phyloP scores from a whole-genome alignment of 208 protist species.

The Acanthamoeba triangularis region DNA sequence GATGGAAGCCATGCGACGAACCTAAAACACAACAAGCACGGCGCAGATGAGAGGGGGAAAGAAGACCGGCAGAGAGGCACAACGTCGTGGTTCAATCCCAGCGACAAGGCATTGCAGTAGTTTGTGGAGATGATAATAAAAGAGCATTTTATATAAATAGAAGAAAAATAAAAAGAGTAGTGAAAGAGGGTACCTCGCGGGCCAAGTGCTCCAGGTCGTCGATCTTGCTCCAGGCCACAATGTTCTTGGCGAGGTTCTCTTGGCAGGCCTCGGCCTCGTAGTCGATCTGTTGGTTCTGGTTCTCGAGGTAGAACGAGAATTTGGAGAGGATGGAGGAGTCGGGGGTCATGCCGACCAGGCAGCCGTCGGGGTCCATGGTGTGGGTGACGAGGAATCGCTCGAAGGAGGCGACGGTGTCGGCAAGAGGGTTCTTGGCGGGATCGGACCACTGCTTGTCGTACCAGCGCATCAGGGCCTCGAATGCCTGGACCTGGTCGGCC shows the following conservation, averaged over 20 bases:
- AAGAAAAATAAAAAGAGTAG: background rate
- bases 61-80: background rate
- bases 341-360: conserved; percentile 39
- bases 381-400: conserved; percentile 42
- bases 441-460: conserved; percentile 64
- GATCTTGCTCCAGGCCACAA: conserved; percentile 59
- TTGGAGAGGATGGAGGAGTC: conserved; percentile 9
- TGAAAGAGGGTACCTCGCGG: background rate
- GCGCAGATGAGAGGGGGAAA: background rate
- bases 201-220: conserved; percentile 8
- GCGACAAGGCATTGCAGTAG: background rate
- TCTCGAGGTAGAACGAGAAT: conserved; percentile 52
- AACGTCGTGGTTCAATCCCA: background rate
- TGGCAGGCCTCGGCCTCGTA: conserved; percentile 51
- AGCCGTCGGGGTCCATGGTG: conserved; percentile 54
- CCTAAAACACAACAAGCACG: background rate
- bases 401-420: conserved; percentile 5
- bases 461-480: background rate
- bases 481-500: background rate
- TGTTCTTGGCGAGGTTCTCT: conserved; percentile 43
- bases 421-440: background rate
- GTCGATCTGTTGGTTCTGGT: conserved; percentile 52
- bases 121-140: background rate
- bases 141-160: background rate
- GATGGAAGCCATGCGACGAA: conserved; percentile 25